Conservation (phyloP, 1,284 basidiomycete species). For the Fomitopsis betulina region DNA sequence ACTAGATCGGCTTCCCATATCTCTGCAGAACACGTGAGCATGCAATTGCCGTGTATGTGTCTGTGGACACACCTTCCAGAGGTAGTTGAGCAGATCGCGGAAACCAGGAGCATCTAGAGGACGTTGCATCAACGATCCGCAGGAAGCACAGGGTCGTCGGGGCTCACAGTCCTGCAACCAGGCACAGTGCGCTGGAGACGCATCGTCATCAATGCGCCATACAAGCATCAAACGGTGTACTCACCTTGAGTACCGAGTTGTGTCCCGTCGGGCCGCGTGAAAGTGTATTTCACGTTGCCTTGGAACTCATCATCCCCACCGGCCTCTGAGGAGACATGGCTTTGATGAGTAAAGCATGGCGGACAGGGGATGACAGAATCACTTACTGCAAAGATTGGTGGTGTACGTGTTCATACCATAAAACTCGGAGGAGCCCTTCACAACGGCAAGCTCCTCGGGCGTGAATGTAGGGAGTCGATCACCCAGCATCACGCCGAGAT, state of each 20-base stretch:
- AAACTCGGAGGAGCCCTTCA: slow-evolving; percentile 70
- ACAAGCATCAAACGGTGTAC: background rate
- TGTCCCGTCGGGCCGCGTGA: slow-evolving; percentile 59
- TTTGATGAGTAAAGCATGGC: background rate
- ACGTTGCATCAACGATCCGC: background rate
- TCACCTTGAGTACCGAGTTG: slow-evolving; percentile 65
- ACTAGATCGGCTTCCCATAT: slow-evolving; percentile 68
- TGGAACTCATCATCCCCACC: slow-evolving; percentile 65
- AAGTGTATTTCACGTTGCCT: slow-evolving; percentile 57
- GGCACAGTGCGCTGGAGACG: slow-evolving; percentile 44
- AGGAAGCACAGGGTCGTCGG: background rate
- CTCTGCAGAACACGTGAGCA: slow-evolving; percentile 32
- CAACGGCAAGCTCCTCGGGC: slow-evolving; percentile 51
- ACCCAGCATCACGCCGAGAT: slow-evolving; percentile 56
- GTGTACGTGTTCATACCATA: slow-evolving; percentile 75
- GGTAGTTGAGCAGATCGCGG: slow-evolving; percentile 62
- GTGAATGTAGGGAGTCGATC: slow-evolving; percentile 66
- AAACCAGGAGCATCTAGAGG: slow-evolving; percentile 53
- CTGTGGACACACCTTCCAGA: slow-evolving; percentile 49
- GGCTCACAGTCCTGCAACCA: slow-evolving; percentile 62
- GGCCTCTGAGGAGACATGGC: slow-evolving; percentile 34
- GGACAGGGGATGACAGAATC: background rate
- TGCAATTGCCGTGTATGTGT: background rate
- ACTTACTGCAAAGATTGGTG: slow-evolving; percentile 61
- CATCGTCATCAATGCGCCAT: slow-evolving; percentile 1